Percentiles rank a stretch among this genome's conserved stretches.
phyloP scores from a whole-genome alignment of 495 filamentous ascomycete genomes.

The Chaetomium fimeti region DNA sequence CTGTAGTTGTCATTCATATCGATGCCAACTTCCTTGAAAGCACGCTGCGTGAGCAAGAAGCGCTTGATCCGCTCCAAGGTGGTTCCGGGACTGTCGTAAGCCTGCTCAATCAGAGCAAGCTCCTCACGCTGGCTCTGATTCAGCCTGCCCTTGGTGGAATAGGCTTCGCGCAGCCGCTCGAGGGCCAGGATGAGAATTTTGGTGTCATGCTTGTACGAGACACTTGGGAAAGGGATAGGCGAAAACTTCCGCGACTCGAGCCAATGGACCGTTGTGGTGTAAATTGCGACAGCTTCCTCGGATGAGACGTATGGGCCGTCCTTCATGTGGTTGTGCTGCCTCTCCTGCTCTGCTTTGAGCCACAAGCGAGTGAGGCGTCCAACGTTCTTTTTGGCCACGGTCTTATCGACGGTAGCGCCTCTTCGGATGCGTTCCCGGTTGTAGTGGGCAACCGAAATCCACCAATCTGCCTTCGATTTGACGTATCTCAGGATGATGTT shows the following conservation, averaged over 20 bases:
- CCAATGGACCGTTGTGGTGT: constrained; percentile 99
- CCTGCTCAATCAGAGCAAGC: constrained; percentile 95
- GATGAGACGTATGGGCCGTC: constrained; percentile 98
- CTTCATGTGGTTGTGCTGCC: constrained; percentile 99
- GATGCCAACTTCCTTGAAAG: constrained; percentile 99
- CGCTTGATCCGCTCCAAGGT: constrained; percentile 96
- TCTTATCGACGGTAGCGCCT: constrained; percentile 97
- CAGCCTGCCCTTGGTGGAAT: constrained; percentile 94
- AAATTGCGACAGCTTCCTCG: constrained; percentile 97
- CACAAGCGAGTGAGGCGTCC: constrained; percentile 91
- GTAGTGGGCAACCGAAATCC: constrained; percentile 98
- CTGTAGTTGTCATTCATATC: constrained; percentile 99
- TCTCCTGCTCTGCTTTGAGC: constrained; percentile 98
- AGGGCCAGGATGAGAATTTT: constrained; percentile 97
- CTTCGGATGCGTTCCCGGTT: constrained; percentile 95
- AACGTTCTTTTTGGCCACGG: constrained; percentile 98
- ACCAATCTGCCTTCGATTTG: constrained; percentile 99
- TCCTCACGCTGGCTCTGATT: constrained; percentile 99
- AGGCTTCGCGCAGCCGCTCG: constrained; percentile 90
- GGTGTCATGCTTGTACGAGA: constrained; percentile 99
- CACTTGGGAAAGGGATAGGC: constrained; percentile 97
- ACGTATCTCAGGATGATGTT: constrained; percentile 98
- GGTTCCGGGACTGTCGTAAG: constrained; percentile 96
- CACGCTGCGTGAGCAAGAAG: constrained; percentile 92
- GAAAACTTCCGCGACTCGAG: constrained; percentile 97